Conservation (phyloP, 148 eudicot species). For the Amaranthus hypochondriacus region DNA sequence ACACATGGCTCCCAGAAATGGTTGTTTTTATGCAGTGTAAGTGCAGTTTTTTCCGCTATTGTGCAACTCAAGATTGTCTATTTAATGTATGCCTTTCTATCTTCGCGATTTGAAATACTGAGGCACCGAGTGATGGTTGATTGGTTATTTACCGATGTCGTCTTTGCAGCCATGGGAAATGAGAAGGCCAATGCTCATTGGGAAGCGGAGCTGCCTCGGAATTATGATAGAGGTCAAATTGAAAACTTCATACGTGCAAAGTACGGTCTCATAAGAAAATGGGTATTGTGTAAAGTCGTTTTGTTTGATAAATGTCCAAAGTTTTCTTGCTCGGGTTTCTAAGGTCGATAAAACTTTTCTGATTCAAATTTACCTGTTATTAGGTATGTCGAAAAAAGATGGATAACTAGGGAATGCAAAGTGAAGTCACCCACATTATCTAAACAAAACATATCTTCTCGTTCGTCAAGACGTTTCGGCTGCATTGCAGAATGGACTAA, state of each 20-base stretch:
- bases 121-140: neutral
- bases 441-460: constrained; percentile 22
- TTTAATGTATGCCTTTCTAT: neutral
- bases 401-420: constrained; percentile 49
- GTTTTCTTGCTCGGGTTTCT: neutral
- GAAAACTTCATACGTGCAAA: constrained; percentile 57
- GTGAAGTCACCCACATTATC: constrained; percentile 17
- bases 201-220: constrained; percentile 61
- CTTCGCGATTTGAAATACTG: neutral
- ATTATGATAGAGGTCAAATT: constrained; percentile 38
- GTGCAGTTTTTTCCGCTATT: constrained; percentile 12
- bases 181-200: constrained; percentile 56
- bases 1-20: constrained; percentile 79
- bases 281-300: constrained; percentile 13
- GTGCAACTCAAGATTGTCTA: neutral
- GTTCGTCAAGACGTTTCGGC: constrained; percentile 18
- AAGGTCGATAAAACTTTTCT: neutral
- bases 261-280: constrained; percentile 35
- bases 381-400: constrained; percentile 58
- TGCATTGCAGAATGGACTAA: constrained; percentile 21
- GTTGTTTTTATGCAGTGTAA: constrained; percentile 51
- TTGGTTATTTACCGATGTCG: neutral
- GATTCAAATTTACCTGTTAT: neutral
- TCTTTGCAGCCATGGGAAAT: constrained; percentile 54
- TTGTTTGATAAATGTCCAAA: neutral